A percentile compares a stretch with the other conserved stretches of the same genome.
Conservation (phyloP, 2,329 filamentous ascomycete species). For the Acephala macrosclerotiorum region DNA sequence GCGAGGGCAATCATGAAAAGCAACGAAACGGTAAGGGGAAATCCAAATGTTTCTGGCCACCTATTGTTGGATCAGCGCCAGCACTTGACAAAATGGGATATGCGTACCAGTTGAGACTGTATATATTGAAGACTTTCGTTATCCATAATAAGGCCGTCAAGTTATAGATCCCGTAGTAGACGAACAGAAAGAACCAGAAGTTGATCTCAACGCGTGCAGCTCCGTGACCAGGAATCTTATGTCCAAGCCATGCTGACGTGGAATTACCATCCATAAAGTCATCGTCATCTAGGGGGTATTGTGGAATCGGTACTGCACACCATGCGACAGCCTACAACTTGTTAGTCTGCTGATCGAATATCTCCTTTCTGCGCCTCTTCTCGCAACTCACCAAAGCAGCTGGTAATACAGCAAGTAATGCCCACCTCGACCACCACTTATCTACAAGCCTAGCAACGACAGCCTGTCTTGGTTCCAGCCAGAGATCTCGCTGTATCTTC, state of each 20-base stretch:
- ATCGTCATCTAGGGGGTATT: constrained; percentile 61
- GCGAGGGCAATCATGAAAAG: constrained; percentile 67
- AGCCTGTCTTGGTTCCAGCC: constrained; percentile 65
- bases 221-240: constrained; percentile 66
- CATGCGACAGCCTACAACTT: constrained; percentile 62
- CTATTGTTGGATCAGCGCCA: constrained; percentile 34
- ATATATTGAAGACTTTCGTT: constrained; percentile 75
- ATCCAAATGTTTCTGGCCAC: constrained; percentile 70
- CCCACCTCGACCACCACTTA: constrained; percentile 70
- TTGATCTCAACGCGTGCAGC: constrained; percentile 69
- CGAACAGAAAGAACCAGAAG: constrained; percentile 76
- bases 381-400: constrained; percentile 61
- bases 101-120: constrained; percentile 68
- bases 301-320: constrained; percentile 71
- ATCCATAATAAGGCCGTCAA: constrained; percentile 73
- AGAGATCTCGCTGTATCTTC: constrained; percentile 56
- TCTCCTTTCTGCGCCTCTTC: neutral
- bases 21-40: constrained; percentile 67
- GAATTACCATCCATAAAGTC: constrained; percentile 43
- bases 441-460: constrained; percentile 66
- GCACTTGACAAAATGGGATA: neutral
- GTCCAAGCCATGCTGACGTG: constrained; percentile 36
- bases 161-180: constrained; percentile 76
- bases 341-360: constrained; percentile 22
- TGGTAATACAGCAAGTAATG: constrained; percentile 66